Evolutionary conservation across 768 basidiomycete species (phyloP), one percentile per base, ranked within the genome.

Genomic region (Coprinellus aureogranulatus): DNA sequence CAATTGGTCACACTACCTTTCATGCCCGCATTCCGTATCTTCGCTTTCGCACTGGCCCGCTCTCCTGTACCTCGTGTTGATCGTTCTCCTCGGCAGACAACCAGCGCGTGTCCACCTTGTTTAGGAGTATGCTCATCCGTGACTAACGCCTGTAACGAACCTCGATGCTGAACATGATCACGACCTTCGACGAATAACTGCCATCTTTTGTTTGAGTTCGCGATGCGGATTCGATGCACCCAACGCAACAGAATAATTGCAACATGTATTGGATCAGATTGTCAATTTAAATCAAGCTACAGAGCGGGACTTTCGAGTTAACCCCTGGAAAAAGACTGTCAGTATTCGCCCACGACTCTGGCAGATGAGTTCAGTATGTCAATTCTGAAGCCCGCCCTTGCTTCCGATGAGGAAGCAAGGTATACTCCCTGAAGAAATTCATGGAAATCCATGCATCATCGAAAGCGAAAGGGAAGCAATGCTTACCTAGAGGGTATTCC

Each of bases 361-460:
- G 48, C 53, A 48, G 54, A 59, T 34, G 58, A 53, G 59, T 81
- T 78, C 81, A 79, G 72, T 64, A 73, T 78, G 86, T 89, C 89
- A 88, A 85, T 81, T 83, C 67, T 87, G 90, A 88, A 88, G 89
- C 89, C 75, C 79, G 71, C 82, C 87, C 86, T 69, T 63, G 59
- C 60, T 62, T 41, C 62, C 28, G 57, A 56, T 57, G 61, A 64
- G 57, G 59, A 53, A 58, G 62, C 63, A 66, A 76, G 83, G 85
- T 87, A 88, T 89, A 73, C 87, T 85, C 90, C 90, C 77, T 91
- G 90, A 92, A 92, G 90, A 92, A 92, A 92, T 91, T 90, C 90
- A 87, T 86, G 58, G 50, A 41, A 62, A 76, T 74, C 69, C 70
- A 72, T 68, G 66, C 85, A 88, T 88, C 87, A 89, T 81, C 30